Evolutionary conservation across 2,329 filamentous ascomycete genomes (phyloP), one percentile per base, ranked within the genome.

Genomic region (Coniochaeta sp.): DNA sequence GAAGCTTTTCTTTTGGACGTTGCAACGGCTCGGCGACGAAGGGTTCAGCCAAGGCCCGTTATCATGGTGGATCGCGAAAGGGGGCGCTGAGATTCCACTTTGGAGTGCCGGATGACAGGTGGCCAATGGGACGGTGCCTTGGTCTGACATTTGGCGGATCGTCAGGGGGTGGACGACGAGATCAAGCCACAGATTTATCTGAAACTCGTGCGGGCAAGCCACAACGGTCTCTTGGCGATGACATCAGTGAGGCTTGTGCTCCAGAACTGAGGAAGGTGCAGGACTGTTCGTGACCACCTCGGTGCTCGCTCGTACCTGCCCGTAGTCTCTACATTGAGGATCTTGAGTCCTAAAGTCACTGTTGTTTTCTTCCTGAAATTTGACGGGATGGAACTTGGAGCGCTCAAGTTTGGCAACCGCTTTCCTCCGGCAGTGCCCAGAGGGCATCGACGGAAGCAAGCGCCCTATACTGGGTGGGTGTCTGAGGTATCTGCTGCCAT

Each of bases 11-110:
- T 26, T 22, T n/a, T n/a, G n/a, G n/a, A 9, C 18, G 38, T 42
- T 26, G 18, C 38, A 24, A n/a, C n/a, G 18, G 38, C 38, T 42
- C n/a, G 38, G 38, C 38, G 4, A 42, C 20, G 10, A 26, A 42
- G 38, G 20, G 38, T 26, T 42, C 38, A 26, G 38, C 38, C 38
- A 42, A 42, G 18, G 38, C 38, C 6, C 22, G n/a, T n/a, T n/a
- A n/a, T n/a, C n/a, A n/a, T n/a, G 38, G 38, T 42, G 38, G 38
- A 42, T 42, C 38, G 14, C 38, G 38, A 42, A 42, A 42, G 38
- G 38, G n/a, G 38, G 38, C 38, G 20, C n/a, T 26, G 38, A 38
- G 18, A 42, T 42, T 14, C 18, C 20, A 7, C 18, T 5, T 18
- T 18, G 33, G 12, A 20, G 27, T 12, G 27, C 33, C 33, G 4